A percentile compares a stretch with the other conserved stretches of the same genome.
Evolutionary conservation across 106 monocot genomes (phyloP).

Genomic region (Dioscorea zingiberensis): DNA sequence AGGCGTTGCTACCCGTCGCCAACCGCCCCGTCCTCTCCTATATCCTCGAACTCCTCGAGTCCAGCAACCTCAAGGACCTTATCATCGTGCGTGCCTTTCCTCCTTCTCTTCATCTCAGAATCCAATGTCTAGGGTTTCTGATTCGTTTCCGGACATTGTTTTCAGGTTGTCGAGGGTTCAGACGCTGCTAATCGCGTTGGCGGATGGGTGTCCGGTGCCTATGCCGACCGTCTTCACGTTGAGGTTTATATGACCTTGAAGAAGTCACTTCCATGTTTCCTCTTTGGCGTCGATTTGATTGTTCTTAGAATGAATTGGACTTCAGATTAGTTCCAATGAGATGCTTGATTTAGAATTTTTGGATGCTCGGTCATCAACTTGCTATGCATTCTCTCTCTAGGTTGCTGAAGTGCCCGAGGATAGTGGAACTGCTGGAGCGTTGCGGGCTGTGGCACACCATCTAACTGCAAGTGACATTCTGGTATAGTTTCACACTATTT

Average conservation of each 20-base stretch:
- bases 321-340: no score
- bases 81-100: slow-evolving; percentile 44
- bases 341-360: no score
- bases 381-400: slow-evolving; percentile 26
- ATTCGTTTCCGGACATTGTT: background rate
- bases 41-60: slow-evolving; percentile 90
- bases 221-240: slow-evolving; percentile 75
- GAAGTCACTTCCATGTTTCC: no score
- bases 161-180: slow-evolving; percentile 72
- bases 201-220: slow-evolving; percentile 80
- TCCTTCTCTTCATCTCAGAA: background rate
- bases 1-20: slow-evolving; percentile 87
- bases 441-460: slow-evolving; percentile 60
- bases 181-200: slow-evolving; percentile 59
- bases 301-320: no score
- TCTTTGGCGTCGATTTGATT: no score
- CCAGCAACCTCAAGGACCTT: slow-evolving; percentile 82
- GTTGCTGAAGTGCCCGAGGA: slow-evolving; percentile 82
- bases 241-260: slow-evolving; percentile 35
- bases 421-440: slow-evolving; percentile 85
- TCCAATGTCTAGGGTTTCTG: background rate
- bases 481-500: slow-evolving; percentile 23
- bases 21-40: slow-evolving; percentile 94
- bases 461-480: slow-evolving; percentile 80
- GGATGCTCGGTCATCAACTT: background rate